Conservation (phyloP, 1,284 basidiomycete genomes). For the Entoloma clypeatum region DNA sequence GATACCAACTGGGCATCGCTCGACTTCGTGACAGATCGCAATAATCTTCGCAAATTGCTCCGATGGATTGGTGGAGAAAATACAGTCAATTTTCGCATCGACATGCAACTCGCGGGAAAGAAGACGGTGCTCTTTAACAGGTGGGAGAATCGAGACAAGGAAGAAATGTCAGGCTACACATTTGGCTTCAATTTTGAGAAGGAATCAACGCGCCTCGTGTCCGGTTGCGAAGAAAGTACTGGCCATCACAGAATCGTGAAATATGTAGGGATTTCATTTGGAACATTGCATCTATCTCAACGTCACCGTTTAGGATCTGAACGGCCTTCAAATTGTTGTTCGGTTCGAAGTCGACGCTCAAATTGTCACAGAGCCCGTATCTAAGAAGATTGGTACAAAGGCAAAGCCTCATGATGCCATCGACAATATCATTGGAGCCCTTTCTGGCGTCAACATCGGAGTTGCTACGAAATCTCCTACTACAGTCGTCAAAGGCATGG, state of each 20-base stretch:
- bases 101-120: conserved; percentile 49
- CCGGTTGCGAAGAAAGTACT: conserved; percentile 38
- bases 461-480: not conserved
- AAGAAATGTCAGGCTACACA: conserved; percentile 31
- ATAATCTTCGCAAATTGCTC: conserved; percentile 51
- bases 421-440: conserved; percentile 33
- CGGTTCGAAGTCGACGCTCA: conserved; percentile 47
- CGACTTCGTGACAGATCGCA: conserved; percentile 58
- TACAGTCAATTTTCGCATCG: conserved; percentile 50
- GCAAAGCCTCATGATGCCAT: conserved; percentile 24
- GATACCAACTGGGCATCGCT: conserved; percentile 46
- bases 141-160: conserved; percentile 39
- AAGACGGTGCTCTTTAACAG: conserved; percentile 52
- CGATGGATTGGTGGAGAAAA: conserved; percentile 43
- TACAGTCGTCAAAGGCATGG: conserved; percentile 5
- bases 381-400: conserved; percentile 12
- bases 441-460: conserved; percentile 17
- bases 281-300: not conserved
- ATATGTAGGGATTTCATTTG: conserved; percentile 43
- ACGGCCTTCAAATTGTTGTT: conserved; percentile 40
- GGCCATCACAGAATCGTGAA: conserved; percentile 50
- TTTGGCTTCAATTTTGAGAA: conserved; percentile 51
- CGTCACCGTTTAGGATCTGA: conserved; percentile 31
- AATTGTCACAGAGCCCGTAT: conserved; percentile 21
- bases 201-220: conserved; percentile 38